A percentile compares a stretch with the other conserved stretches of the same genome.
Evolutionary conservation across 345 rosid species (phyloP).

Genomic region (Eucalyptus caleyi): DNA sequence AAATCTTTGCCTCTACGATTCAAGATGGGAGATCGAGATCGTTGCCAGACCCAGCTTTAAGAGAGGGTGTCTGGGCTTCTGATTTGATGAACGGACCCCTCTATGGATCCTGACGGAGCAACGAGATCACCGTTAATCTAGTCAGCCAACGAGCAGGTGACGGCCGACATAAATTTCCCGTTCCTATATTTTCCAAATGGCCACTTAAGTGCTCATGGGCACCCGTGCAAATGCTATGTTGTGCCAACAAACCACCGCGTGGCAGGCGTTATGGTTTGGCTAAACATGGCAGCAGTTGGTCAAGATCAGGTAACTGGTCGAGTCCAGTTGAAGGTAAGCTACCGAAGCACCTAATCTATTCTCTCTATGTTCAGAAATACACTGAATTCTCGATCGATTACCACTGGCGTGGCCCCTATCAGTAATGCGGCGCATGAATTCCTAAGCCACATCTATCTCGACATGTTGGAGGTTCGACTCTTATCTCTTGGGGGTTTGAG

Average conservation of each 20-base stretch:
- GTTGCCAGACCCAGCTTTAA: not conserved
- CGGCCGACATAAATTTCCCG: not conserved
- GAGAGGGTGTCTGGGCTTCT: not conserved
- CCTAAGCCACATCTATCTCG: not conserved
- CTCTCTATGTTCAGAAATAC: not conserved
- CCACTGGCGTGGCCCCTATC: not conserved
- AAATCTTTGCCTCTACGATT: too few relatives aligned
- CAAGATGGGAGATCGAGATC: too few relatives aligned
- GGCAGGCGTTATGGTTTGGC: not conserved
- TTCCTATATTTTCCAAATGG: not conserved
- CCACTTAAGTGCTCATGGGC: not conserved
- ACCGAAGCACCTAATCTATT: not conserved
- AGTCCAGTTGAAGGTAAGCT: not conserved
- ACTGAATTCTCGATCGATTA: not conserved
- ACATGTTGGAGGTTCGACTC: not conserved
- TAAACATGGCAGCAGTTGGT: not conserved
- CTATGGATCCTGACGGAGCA: not conserved
- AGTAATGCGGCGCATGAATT: not conserved
- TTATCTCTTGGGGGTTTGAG: not conserved
- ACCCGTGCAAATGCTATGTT: not conserved
- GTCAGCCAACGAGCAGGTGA: not conserved
- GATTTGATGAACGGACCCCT: not conserved
- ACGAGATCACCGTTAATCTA: not conserved
- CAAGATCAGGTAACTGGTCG: not conserved
- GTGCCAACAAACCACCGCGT: not conserved